A percentile compares a stretch with the other conserved stretches of the same genome.
Evolutionary conservation across 1,284 basidiomycete species (phyloP).

Genomic region (Phlebopus sp.): DNA sequence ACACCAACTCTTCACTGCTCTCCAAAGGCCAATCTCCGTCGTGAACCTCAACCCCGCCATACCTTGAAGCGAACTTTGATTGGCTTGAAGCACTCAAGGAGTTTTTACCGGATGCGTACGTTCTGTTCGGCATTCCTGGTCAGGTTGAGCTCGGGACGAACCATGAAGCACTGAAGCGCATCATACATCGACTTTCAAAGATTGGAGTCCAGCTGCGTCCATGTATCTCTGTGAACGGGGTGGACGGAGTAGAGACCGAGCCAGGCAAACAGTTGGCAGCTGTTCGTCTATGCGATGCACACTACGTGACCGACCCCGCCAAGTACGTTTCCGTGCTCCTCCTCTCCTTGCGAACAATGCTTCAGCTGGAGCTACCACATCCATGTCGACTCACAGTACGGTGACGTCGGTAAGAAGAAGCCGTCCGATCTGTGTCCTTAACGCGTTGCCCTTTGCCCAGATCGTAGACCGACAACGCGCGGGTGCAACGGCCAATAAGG

Average conservation of each 20-base stretch:
- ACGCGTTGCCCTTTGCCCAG: too few species aligned
- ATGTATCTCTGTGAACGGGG: not conserved
- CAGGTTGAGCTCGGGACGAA: conserved; percentile 98
- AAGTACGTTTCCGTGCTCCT: conserved; percentile 95
- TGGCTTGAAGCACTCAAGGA: conserved; percentile 85
- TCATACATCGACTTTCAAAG: conserved; percentile 67
- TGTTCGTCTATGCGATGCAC: conserved; percentile 94
- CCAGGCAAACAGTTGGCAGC: conserved; percentile 70
- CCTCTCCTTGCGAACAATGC: conserved; percentile 92
- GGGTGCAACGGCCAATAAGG: too few species aligned
- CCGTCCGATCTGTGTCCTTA: not conserved
- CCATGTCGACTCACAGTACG: conserved; percentile 91
- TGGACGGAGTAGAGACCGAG: conserved; percentile 2
- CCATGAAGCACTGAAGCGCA: conserved; percentile 83
- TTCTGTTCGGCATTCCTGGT: conserved; percentile 95
- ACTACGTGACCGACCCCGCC: conserved; percentile 93
- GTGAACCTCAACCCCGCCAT: conserved; percentile 97
- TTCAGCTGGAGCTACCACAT: conserved; percentile 96
- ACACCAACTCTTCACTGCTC: conserved; percentile 87
- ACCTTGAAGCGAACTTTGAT: conserved; percentile 92
- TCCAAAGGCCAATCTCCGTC: conserved; percentile 82
- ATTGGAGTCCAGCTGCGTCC: conserved; percentile 79
- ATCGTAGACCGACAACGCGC: too few species aligned
- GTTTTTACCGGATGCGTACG: conserved; percentile 73
- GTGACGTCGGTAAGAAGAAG: conserved; percentile 70